Evolutionary conservation across 345 rosid species (phyloP).

Genomic region (Eucalyptus urophylla): DNA sequence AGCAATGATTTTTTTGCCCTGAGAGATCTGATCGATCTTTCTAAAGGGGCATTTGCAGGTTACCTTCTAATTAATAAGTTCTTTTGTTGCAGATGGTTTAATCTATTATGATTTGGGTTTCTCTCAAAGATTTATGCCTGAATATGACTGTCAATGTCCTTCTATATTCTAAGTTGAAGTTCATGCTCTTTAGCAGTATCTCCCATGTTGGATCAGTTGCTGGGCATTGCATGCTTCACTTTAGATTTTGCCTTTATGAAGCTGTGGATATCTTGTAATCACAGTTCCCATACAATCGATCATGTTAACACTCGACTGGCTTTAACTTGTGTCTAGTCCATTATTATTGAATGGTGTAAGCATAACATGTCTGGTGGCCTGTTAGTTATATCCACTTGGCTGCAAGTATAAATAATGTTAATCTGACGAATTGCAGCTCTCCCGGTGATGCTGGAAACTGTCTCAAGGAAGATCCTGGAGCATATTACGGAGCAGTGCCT

Average conservation of each 20-base stretch:
- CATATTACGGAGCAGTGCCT: conserved; percentile 88
- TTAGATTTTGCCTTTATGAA: not conserved
- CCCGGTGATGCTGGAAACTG: conserved; percentile 73
- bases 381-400: not conserved
- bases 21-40: conserved; percentile 90
- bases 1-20: conserved; percentile 84
- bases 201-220: not conserved
- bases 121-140: not conserved
- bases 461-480: conserved; percentile 64
- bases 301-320: not conserved
- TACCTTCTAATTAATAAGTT: not conserved
- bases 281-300: not conserved
- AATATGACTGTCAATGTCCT: not conserved
- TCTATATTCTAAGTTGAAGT: not conserved
- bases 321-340: not conserved
- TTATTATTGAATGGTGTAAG: not conserved
- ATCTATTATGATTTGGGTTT: not conserved
- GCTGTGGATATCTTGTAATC: not conserved
- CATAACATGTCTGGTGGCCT: not conserved
- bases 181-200: not conserved
- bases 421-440: conserved; percentile 28
- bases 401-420: not conserved
- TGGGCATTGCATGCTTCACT: not conserved
- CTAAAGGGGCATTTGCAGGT: conserved; percentile 99
- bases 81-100: not conserved